Evolutionary conservation across 2,329 filamentous ascomycete species (phyloP).

Genomic region (Phyllosticta citribraziliensis): DNA sequence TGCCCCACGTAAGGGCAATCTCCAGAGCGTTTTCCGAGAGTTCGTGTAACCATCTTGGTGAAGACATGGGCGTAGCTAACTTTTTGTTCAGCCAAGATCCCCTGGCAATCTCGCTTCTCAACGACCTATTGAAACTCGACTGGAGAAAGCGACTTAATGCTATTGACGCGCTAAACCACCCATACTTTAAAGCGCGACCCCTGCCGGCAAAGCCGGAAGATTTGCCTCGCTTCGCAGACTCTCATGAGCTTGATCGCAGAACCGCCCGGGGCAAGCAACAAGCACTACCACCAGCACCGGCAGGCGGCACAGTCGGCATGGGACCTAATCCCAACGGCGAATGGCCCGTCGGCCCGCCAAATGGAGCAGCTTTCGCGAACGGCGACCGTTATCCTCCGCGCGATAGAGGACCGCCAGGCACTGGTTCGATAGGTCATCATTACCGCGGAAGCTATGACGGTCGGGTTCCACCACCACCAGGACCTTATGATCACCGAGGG

Average conservation of each 20-base stretch:
- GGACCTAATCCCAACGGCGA: constrained; percentile 45
- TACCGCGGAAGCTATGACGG: background rate
- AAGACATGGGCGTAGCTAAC: background rate
- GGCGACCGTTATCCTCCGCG: constrained; percentile 23
- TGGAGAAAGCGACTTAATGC: constrained; percentile 87
- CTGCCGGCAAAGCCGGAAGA: constrained; percentile 74
- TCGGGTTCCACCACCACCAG: constrained; percentile 15
- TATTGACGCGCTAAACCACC: constrained; percentile 82
- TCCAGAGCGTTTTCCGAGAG: constrained; percentile 67
- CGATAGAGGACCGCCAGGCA: constrained; percentile 32
- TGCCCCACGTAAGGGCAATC: constrained; percentile 51
- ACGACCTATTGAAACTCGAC: constrained; percentile 76
- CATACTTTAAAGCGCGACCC: constrained; percentile 76
- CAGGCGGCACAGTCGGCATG: constrained; percentile 80
- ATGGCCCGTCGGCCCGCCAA: constrained; percentile 35
- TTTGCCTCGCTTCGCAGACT: constrained; percentile 86
- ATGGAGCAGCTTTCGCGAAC: constrained; percentile 23
- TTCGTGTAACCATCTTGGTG: constrained; percentile 27
- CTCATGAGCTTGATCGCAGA: constrained; percentile 88
- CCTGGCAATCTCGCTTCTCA: constrained; percentile 67
- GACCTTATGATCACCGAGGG: constrained; percentile 19
- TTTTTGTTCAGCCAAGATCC: constrained; percentile 48
- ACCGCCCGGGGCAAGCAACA: constrained; percentile 82
- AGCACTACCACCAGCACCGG: constrained; percentile 78
- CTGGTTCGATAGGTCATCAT: constrained; percentile 17